Evolutionary conservation across 2,329 filamentous ascomycete species (phyloP), one percentile per base, ranked within the genome.

Genomic region (Aspergillus jensenii): DNA sequence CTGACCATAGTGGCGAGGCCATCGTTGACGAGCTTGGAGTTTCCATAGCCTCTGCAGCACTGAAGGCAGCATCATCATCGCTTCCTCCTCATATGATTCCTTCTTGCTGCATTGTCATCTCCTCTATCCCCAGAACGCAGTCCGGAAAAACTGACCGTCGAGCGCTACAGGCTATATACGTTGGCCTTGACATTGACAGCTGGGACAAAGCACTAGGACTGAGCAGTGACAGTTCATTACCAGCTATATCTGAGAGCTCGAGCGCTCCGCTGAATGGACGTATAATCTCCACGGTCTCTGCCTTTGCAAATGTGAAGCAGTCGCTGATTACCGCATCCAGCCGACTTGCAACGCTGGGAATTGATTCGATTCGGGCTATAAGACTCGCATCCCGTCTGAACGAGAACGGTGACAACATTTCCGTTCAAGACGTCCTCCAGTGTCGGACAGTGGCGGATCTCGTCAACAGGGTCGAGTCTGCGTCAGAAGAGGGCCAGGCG

Each of bases 31-130:
- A 11, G 9, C 27, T 11, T 31, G 27, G 27, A 31, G 27, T 9
- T 31, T 15, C 21, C 60, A 7, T n/a, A 67, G 12, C 19, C 67
- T 3, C 41, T 57, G 3, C 56, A 65, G 64, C 6, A 44, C 52
- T 7, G 67, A 64, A 9, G 48, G 66, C 9, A 56, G 65, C 6
- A 60, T 71, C 43, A 63, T 63, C n/a, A n/a, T 31, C 52, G 11
- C 56, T 75, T 9, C 72, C 72, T 12, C 58, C 62, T 35, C 67
- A 74, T 48, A 75, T 75, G 72, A 62, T 73, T 15, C 72, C 72
- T 3, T 70, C 67, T 1, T 66, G 67, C 7, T 74, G 67, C 43
- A 61, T 74, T 4, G 64, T 71, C 3, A 59, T 74, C 3, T 62
- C 61, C 19, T 54, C 58, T 6, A 71, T 74, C 7, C 72, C 73